Conservation (phyloP, 2,329 filamentous ascomycete genomes). For the Tolypocladium cylindrosporum region DNA sequence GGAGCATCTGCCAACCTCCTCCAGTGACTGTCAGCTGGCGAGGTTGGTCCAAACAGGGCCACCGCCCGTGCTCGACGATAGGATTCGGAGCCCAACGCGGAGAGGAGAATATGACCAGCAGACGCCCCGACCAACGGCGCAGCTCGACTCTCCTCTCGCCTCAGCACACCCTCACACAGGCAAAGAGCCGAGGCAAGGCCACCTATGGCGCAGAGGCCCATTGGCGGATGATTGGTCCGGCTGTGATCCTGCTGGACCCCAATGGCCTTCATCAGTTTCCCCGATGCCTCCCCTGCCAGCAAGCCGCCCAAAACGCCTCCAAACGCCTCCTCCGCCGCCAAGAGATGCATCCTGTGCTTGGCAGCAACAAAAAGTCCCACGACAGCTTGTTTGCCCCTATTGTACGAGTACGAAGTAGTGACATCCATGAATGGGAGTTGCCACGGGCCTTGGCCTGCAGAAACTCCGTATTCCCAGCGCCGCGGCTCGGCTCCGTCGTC, state of each 20-base stretch:
- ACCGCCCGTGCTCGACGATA: not conserved
- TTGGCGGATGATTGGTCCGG: not conserved
- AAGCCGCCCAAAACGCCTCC: not conserved
- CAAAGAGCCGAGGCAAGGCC: not conserved
- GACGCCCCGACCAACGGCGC: not conserved
- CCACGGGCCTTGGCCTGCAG: not conserved
- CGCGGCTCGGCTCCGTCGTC: not conserved
- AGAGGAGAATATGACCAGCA: not conserved
- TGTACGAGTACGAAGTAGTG: not conserved
- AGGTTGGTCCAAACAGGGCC: not conserved
- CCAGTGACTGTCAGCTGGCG: not conserved
- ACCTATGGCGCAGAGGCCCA: not conserved
- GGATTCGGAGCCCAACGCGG: not conserved
- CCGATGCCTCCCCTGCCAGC: not conserved
- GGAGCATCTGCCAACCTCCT: not conserved
- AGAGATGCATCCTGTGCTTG: not conserved
- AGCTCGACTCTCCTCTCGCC: not conserved
- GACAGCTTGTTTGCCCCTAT: not conserved
- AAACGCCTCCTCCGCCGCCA: not conserved
- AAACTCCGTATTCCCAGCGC: not conserved
- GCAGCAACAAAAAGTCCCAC: constrained; percentile 3
- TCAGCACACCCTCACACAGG: not conserved
- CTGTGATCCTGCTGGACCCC: not conserved
- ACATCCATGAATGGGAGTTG: not conserved
- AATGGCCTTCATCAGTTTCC: not conserved